Evolutionary conservation across 2,329 filamentous ascomycete genomes (phyloP), one percentile per base, ranked within the genome.

Genomic region (Microsporum canis): DNA sequence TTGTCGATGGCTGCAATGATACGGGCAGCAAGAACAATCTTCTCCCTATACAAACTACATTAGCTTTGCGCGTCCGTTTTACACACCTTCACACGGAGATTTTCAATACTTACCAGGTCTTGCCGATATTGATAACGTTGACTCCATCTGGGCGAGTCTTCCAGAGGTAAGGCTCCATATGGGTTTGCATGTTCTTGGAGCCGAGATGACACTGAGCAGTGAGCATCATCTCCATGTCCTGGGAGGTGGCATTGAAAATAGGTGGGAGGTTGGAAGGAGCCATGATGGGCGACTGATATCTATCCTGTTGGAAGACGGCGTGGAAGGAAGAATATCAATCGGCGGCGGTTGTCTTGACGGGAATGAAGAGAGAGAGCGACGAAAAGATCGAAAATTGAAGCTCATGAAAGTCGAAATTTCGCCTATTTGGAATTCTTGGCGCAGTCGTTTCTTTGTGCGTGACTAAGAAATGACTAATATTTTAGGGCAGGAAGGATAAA

Each of bases 161-260:
- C 92, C 92, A 99, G 76, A 99, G 88, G 85, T 99, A 99, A 71
- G 91, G 89, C 82, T 95, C 90, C 91, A 96, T 97, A 84, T 97
- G 91, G 77, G 95, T 89, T 85, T 97, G 94, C 74, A 99, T 80
- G 87, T 99, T 99, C 89, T 97, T 97, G 81, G 88, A 90, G 74
- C 94, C 94, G 73, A 97, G 86, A 82, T 99, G 95, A 81, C 83
- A 86, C 83, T 97, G 91, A 75, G 95, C 91, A 76, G 91, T 88
- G 73, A 99, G 88, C 76, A 99, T 90, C 89, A 91, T 94, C 89
- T 99, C 94, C 82, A 99, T 95, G 84, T 99, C 94, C 83, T 95
- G 87, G 77, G 87, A 87, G 75, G 94, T 97, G 76, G 94, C 89
- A 84, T 96, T 94, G 88, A 99, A 96, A 75, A 88, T 83, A 70